Evolutionary conservation across 2,329 filamentous ascomycete species (phyloP), one percentile per base, ranked within the genome.

Genomic region (Cladosporium colombiae): DNA sequence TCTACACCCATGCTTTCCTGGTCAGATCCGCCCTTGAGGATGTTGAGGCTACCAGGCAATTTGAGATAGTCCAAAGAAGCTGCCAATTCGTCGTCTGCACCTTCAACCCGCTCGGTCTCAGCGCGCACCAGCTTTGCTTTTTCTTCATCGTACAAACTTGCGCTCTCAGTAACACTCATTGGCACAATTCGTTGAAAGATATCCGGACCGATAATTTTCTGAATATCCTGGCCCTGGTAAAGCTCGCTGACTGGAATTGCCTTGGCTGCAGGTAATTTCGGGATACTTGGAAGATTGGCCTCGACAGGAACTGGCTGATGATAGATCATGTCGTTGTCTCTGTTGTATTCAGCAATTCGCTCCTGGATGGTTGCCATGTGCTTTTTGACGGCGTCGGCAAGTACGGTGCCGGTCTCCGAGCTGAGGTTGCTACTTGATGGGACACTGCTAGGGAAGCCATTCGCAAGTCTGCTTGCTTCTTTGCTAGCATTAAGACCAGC

Each of bases 301-400:
- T 97, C 93, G 11, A 89, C 89, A 0, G 95, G 94, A 1, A 99
- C 89, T 1, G 88, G 89, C 72, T 98, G 92, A 76, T 99, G 95
- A 75, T 99, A 99, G 76, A 99, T 97, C 78, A 95, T 98, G 76
- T 99, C 95, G 71, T 99, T 99, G 78, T 99, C 95, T 74, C 96
- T 97, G 71, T 86, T 84, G 59, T 93, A 84, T 67, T 91, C 89
- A 21, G 83, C 82, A 25, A 97, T 81, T 76, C 91, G 93, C 68
- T 94, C 91, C 75, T 96, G 91, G 3, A 97, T 89, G 35, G 88
- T 89, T 0, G 90, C 84, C 31, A 91, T 80, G 72, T 98, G 94
- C 68, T 93, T 87, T 77, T 92, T 96, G 18, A 92, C 89, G 69
- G 96, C 86, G 37, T 96, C 93, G n/a, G 87, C 82, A 40, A 99